These are phyloP conservation scores for Aegilops sharonensis DNA, from an alignment of 176 grass and related monocot genomes.

Conservation along the genomic window DNA sequence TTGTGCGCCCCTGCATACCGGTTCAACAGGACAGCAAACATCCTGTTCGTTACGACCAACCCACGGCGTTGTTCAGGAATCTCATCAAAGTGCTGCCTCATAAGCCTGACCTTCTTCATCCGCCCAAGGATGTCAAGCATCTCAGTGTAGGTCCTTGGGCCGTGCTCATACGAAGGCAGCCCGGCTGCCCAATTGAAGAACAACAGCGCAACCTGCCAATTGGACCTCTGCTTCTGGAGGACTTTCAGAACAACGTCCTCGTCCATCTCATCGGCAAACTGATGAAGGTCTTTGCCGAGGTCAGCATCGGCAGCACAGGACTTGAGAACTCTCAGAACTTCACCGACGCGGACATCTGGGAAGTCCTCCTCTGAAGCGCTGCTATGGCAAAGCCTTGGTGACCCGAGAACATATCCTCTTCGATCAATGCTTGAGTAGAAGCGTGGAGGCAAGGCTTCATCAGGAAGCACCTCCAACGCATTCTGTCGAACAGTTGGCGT, in stretches of 20 bases:
- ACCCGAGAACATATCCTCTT: neutral
- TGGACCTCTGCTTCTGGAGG: constrained; percentile 53
- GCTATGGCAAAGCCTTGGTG: constrained; percentile 5
- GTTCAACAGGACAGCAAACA: constrained; percentile 63
- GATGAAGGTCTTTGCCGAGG: constrained; percentile 21
- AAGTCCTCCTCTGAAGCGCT: neutral
- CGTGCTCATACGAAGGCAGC: constrained; percentile 37
- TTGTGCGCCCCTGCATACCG: constrained; percentile 60
- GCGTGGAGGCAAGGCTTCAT: neutral
- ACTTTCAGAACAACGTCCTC: constrained; percentile 54
- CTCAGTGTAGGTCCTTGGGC: constrained; percentile 40
- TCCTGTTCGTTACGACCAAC: constrained; percentile 45
- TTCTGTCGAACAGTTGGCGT: constrained; percentile 22
- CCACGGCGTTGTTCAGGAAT: constrained; percentile 24
- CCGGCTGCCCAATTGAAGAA: constrained; percentile 57
- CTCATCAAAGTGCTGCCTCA: constrained; percentile 56
- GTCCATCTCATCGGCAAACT: constrained; percentile 24
- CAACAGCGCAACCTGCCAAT: constrained; percentile 49
- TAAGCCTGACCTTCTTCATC: constrained; percentile 70
- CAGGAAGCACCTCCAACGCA: neutral
- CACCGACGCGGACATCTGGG: neutral
- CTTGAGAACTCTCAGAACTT: constrained; percentile 46
- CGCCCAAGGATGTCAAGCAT: constrained; percentile 76
- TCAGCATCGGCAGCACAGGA: neutral
- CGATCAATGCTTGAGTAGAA: neutral